Evolutionary conservation across 1,284 basidiomycete species (phyloP).

Genomic region (Rhodotorula sp.): DNA sequence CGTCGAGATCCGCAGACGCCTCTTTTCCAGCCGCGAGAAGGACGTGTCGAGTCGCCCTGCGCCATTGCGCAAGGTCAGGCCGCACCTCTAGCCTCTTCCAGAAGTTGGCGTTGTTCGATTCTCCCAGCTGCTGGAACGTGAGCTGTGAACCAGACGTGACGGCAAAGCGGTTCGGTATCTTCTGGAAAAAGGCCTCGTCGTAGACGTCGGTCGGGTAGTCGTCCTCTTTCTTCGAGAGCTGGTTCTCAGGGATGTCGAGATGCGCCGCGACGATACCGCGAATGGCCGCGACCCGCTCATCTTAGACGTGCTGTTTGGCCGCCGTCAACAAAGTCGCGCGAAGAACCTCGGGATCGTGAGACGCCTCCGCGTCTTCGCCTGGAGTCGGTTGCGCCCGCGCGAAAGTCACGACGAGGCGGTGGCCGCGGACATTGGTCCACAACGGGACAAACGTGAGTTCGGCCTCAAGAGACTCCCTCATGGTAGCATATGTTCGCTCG

Average conservation of each 20-base stretch:
- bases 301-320: neutral
- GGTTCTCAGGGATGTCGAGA: neutral
- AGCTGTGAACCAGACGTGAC: neutral
- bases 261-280: neutral
- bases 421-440: too few species aligned
- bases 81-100: neutral
- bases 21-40: neutral
- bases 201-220: neutral
- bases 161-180: neutral
- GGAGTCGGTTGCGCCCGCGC: too few species aligned
- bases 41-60: neutral
- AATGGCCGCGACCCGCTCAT: neutral
- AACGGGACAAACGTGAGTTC: too few species aligned
- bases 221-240: neutral
- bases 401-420: too few species aligned
- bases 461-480: too few species aligned
- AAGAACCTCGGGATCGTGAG: neutral
- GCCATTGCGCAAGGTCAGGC: neutral
- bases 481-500: too few species aligned
- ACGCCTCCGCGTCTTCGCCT: neutral
- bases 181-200: neutral
- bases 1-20: neutral
- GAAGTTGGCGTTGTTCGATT: too few species aligned
- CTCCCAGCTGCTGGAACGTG: neutral
- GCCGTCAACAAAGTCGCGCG: neutral